Evolutionary conservation across 1,284 basidiomycete species (phyloP), one percentile per base, ranked within the genome.

Genomic region (Moesziomyces parantarcticus): DNA sequence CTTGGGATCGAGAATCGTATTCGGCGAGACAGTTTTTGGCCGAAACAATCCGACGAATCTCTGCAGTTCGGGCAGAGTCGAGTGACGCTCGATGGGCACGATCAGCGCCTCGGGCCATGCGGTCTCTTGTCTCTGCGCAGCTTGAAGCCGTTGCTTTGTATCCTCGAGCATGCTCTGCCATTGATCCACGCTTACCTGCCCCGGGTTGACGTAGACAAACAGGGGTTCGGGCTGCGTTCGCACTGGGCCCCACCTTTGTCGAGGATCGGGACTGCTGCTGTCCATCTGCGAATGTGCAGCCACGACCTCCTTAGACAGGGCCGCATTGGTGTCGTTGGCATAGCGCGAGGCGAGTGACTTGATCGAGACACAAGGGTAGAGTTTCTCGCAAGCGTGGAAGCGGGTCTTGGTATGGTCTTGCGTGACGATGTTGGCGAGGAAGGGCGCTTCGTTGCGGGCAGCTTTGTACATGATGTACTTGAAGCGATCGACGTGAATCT

Each of bases 401-500:
- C 93, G 89, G 0, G 92, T 91, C 1, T 85, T 83, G 0, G 83
- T 77, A 7, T 86, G 82, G 32, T 93, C 89, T 5, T 83, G 83
- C 0, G 92, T 94, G 18, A 90, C 87, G 58, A 93, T 88, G 0
- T 85, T 80, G 7, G 86, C 85, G 16, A 95, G 86, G 71, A 89
- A 89, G 0, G 90, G 89, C 66, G 94, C 90, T 50, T 72, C 51
- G 1, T 85, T 85, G 3, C 89, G 78, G 41, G 87, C 86, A 1
- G 86, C 85, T 41, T 54, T 64, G 82, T 90, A 93, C 20, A 95
- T 88, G 14, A 83, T 83, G 70, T 89, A 80, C 82, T 97, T 97
- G 86, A 96, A 96, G 36, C 91, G 87, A 82, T 97, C 94, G 32
- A 94, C 87, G 75, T 97, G 93, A 58, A 97, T 90, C 91, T 93